These are phyloP conservation scores for Punctularia strigosozonata DNA, from an alignment of 768 basidiomycete genomes.

Conservation along the genomic window DNA sequence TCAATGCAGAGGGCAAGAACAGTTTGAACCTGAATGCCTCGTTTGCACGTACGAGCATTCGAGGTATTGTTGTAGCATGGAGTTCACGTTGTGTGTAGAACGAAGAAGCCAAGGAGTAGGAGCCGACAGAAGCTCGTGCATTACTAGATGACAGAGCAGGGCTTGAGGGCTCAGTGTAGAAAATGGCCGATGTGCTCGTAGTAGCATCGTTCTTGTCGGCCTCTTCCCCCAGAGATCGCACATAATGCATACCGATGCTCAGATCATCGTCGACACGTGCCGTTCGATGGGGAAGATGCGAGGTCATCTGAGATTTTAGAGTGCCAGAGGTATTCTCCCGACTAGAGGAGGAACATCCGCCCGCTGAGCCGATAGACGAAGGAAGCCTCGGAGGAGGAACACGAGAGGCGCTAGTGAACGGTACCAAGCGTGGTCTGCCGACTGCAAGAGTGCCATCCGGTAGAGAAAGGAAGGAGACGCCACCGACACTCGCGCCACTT, in stretches of 20 bases:
- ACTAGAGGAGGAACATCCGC: constrained; percentile 43
- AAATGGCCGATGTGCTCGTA: too few relatives aligned
- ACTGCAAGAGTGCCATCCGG: constrained; percentile 19
- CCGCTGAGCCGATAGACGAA: constrained; percentile 39
- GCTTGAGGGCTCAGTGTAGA: too few relatives aligned
- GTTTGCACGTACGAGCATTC: too few relatives aligned
- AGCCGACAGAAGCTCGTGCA: neutral
- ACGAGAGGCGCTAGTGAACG: constrained; percentile 56
- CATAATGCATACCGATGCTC: constrained; percentile 57
- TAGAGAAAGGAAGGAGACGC: constrained; percentile 22
- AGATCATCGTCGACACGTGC: constrained; percentile 48
- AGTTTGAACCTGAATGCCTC: too few relatives aligned
- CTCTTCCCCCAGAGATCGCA: constrained; percentile 56
- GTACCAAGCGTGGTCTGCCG: constrained; percentile 51
- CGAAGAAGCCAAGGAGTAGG: neutral
- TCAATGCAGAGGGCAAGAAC: too few relatives aligned
- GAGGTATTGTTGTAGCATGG: too few relatives aligned
- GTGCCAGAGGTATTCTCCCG: constrained; percentile 12
- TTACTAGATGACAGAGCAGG: neutral
- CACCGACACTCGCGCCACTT: constrained; percentile 30
- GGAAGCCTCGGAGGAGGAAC: constrained; percentile 48
- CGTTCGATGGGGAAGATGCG: neutral
- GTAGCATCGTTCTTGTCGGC: constrained; percentile 8
- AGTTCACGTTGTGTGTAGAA: too few relatives aligned
- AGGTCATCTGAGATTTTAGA: constrained; percentile 17